Conservation (phyloP, 2,329 filamentous ascomycete species). For the Coniochaeta ligniaria region DNA sequence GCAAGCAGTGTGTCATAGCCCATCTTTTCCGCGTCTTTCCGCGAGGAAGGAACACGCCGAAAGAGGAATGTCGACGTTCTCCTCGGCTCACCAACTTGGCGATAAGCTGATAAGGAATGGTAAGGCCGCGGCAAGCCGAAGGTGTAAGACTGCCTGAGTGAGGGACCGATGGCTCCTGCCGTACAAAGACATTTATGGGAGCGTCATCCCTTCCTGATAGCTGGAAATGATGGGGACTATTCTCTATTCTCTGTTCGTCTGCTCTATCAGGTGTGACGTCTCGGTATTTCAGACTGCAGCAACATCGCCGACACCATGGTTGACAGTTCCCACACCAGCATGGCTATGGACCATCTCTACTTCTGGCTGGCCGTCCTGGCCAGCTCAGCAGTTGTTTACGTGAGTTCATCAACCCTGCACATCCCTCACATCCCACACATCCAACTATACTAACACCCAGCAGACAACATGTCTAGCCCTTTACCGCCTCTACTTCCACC, state of each 20-base stretch:
- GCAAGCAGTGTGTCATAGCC: background rate
- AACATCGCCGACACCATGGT: constrained; percentile 9
- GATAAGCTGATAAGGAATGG: constrained; percentile 12
- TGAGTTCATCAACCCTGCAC: constrained; percentile 21
- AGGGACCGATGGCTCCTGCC: background rate
- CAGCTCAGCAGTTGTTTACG: constrained; percentile 29
- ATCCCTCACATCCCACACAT: background rate
- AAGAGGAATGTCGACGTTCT: constrained; percentile 11
- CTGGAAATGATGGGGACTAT: background rate
- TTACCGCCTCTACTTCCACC: constrained; percentile 57
- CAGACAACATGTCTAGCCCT: constrained; percentile 35
- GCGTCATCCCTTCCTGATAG: background rate
- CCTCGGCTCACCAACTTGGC: background rate
- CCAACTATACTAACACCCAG: background rate
- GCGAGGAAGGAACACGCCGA: background rate
- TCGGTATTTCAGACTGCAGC: background rate
- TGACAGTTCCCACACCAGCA: constrained; percentile 3
- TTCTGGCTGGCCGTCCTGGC: constrained; percentile 31
- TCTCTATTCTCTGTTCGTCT: background rate
- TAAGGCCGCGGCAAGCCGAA: constrained; percentile 17
- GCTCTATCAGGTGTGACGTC: background rate
- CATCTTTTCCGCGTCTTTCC: background rate
- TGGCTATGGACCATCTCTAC: constrained; percentile 22
- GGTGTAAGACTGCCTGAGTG: background rate
- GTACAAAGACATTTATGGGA: background rate